A percentile compares a stretch with the other conserved stretches of the same genome.
These are phyloP conservation scores for Mychonastes homosphaera DNA, from an alignment of 139 green algal genomes.

Conservation along the genomic window DNA sequence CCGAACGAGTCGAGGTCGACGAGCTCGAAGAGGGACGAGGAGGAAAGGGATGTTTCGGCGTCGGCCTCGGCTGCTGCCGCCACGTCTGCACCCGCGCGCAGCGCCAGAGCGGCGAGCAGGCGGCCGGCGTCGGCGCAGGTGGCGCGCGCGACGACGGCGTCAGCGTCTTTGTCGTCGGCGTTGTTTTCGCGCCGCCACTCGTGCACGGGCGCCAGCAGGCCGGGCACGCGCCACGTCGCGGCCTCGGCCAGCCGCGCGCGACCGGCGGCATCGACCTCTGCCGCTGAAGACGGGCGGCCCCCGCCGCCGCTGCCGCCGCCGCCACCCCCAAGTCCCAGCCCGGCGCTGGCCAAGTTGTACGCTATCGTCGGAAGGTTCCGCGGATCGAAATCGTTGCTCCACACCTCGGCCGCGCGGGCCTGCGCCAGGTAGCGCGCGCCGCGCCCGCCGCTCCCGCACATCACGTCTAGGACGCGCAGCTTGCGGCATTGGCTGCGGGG, in stretches of 20 bases:
- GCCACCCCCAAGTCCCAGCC: neutral
- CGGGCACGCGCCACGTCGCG: no score
- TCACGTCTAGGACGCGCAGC: conserved; percentile 50
- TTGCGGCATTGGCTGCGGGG: no score
- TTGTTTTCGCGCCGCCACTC: no score
- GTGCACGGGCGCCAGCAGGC: no score
- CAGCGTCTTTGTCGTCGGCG: no score
- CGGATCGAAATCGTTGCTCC: conserved; percentile 49
- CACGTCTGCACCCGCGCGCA: no score
- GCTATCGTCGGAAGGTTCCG: conserved; percentile 26
- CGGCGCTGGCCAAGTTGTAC: conserved; percentile 30
- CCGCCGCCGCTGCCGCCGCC: neutral
- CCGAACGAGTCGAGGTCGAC: conserved; percentile 59
- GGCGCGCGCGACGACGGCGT: no score
- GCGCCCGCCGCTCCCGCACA: conserved; percentile 44
- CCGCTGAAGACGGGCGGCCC: neutral
- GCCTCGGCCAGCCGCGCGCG: neutral
- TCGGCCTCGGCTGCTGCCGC: no score
- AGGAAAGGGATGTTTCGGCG: no score
- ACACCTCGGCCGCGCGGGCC: conserved; percentile 48
- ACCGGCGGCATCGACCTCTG: neutral
- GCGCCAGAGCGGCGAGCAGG: no score
- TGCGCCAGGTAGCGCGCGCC: conserved; percentile 41
- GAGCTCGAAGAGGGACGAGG: conserved; percentile 54
- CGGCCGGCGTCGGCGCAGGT: no score